phyloP scores from a whole-genome alignment of 805 yeast genomes.

The Tetrapisispora nanseiensis region DNA sequence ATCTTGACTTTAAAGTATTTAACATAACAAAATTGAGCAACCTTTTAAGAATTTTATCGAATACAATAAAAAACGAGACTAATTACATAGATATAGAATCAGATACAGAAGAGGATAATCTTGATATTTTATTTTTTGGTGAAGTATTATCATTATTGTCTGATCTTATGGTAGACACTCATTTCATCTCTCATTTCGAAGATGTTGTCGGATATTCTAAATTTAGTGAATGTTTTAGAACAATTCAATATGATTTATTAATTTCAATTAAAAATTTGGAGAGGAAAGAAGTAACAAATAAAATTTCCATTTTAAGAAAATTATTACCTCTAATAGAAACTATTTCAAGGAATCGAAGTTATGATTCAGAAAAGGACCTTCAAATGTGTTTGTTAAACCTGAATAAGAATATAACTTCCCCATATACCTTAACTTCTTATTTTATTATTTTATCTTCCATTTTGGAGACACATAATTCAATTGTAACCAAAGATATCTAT shows the following conservation, averaged over 20 bases:
- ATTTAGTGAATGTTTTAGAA: background rate
- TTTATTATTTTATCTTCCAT: background rate
- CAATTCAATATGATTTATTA: background rate
- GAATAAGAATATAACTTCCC: background rate
- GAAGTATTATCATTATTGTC: background rate
- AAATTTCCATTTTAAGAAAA: background rate
- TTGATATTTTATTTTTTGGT: background rate
- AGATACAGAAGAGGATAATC: constrained; percentile 2
- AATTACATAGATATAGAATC: background rate
- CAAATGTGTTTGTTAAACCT: constrained; percentile 1
- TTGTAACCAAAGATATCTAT: background rate
- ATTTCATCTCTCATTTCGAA: background rate
- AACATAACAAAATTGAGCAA: background rate
- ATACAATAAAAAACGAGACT: background rate
- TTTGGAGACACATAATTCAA: background rate
- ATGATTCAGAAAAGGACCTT: background rate
- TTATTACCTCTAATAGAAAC: background rate
- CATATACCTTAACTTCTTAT: background rate
- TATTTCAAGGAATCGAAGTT: background rate
- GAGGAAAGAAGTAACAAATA: background rate
- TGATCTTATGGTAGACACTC: background rate
- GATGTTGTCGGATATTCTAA: background rate
- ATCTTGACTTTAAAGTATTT: background rate
- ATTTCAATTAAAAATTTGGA: background rate
- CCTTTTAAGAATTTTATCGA: background rate